Percentiles rank a stretch among this genome's conserved stretches.
These are phyloP conservation scores for Coemansia sp. DNA, from an alignment of 371 early-diverging fungal genomes.

Conservation along the genomic window DNA sequence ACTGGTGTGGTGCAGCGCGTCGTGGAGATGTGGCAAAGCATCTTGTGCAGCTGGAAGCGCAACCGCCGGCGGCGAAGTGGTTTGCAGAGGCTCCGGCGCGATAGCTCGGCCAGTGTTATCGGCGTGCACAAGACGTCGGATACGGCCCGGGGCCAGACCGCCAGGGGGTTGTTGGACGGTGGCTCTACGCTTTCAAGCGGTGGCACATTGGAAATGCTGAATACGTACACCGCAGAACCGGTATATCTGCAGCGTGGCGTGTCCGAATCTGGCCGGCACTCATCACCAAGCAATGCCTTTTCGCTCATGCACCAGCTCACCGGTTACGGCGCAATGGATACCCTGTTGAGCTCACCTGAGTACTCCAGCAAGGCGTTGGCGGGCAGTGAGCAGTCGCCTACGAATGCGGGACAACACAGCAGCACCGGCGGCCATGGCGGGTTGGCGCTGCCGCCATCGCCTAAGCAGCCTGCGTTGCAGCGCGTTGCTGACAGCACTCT, in stretches of 20 bases:
- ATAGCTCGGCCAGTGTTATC: slow-evolving; percentile 13
- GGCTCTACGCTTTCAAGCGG: background rate
- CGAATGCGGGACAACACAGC: background rate
- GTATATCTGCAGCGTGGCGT: slow-evolving; percentile 34
- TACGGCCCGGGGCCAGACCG: background rate
- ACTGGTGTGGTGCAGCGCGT: slow-evolving; percentile 14
- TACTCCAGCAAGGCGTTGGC: background rate
- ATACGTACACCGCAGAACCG: slow-evolving; percentile 22
- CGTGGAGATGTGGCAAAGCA: slow-evolving; percentile 22
- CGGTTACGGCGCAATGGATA: slow-evolving; percentile 3
- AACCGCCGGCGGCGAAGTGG: background rate
- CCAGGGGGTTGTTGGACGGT: background rate
- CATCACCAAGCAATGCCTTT: slow-evolving; percentile 5
- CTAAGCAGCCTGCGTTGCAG: background rate
- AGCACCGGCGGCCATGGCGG: too few species aligned
- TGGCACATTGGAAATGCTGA: slow-evolving; percentile 9
- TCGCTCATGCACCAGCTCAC: slow-evolving; percentile 16
- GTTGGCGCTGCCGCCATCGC: background rate
- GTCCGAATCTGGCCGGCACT: slow-evolving; percentile 37
- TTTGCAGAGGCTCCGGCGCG: slow-evolving; percentile 1
- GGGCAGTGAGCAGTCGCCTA: background rate
- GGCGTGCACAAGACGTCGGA: background rate
- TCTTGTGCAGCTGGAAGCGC: slow-evolving; percentile 18
- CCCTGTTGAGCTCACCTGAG: background rate
- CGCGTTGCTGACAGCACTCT: background rate